Evolutionary conservation across 2,329 filamentous ascomycete species (phyloP).

Genomic region (Alternaria metachromatica): DNA sequence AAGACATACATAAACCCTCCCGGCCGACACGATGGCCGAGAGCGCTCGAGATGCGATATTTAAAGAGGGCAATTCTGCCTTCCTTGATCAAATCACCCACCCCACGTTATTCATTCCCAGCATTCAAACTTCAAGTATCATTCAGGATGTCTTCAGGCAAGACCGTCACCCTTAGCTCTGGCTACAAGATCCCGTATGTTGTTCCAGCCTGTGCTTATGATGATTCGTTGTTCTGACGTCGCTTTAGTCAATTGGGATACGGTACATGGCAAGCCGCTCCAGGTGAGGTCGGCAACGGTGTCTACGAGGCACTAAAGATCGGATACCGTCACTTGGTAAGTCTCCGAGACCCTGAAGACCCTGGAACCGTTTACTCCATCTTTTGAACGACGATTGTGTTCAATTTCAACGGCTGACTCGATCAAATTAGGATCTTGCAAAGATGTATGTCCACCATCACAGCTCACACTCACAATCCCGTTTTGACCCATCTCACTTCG

Average conservation of each 20-base stretch:
- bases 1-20: constrained; percentile 1
- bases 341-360: neutral
- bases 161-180: constrained; percentile 41
- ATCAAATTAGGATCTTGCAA: constrained; percentile 48
- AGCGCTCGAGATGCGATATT: constrained; percentile 13
- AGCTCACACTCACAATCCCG: neutral
- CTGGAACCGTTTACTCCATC: neutral
- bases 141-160: constrained; percentile 46
- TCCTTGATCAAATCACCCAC: neutral
- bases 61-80: constrained; percentile 19
- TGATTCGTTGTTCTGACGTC: neutral
- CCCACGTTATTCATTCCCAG: neutral
- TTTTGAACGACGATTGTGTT: neutral
- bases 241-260: constrained; percentile 53
- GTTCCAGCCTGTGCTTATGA: constrained; percentile 45
- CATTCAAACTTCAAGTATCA: constrained; percentile 2
- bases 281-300: constrained; percentile 50
- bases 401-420: neutral
- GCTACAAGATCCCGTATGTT: constrained; percentile 55
- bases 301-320: constrained; percentile 46
- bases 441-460: constrained; percentile 31
- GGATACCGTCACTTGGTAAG: constrained; percentile 45
- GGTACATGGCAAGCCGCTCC: constrained; percentile 46
- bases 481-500: neutral
- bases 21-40: constrained; percentile 2